phyloP scores from a whole-genome alignment of 257 asterid genomes.

The Plantago ovata region DNA sequence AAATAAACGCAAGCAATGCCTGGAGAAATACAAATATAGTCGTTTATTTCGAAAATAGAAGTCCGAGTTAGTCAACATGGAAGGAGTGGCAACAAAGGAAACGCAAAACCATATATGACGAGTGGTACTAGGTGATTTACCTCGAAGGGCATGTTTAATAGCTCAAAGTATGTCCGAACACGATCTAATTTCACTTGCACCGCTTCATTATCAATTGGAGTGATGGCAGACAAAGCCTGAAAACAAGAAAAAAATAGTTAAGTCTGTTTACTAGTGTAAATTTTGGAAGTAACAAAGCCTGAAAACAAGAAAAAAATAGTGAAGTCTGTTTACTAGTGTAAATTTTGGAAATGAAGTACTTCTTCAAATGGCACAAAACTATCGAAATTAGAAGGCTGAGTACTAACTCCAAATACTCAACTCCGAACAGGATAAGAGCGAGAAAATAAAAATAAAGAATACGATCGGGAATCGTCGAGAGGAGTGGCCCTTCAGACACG shows the following conservation, averaged over 20 bases:
- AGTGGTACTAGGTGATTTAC: conserved; percentile 35
- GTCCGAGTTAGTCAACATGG: not conserved
- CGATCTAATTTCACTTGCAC: conserved; percentile 80
- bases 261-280: no score
- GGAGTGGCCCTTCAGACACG: no score
- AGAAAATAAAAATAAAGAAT: no score
- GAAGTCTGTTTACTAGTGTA: conserved; percentile 1
- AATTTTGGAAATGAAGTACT: not conserved
- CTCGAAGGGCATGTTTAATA: conserved; percentile 95
- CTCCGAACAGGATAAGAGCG: no score
- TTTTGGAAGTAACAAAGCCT: no score
- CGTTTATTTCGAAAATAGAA: not conserved
- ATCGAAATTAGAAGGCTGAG: no score
- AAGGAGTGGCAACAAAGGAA: conserved; percentile 1
- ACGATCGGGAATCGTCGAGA: no score
- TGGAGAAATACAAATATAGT: conserved; percentile 29
- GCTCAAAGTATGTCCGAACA: conserved; percentile 87
- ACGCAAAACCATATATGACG: conserved; percentile 6
- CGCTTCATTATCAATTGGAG: conserved; percentile 78
- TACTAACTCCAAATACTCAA: no score
- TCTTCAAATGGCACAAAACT: no score
- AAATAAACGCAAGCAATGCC: conserved; percentile 89
- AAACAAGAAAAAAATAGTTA: conserved; percentile 22
- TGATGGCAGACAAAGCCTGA: conserved; percentile 92
- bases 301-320: conserved; percentile 23